A percentile compares a stretch with the other conserved stretches of the same genome.
Conservation (phyloP, 2,329 filamentous ascomycete genomes). For the Ceratocystis harringtonii region DNA sequence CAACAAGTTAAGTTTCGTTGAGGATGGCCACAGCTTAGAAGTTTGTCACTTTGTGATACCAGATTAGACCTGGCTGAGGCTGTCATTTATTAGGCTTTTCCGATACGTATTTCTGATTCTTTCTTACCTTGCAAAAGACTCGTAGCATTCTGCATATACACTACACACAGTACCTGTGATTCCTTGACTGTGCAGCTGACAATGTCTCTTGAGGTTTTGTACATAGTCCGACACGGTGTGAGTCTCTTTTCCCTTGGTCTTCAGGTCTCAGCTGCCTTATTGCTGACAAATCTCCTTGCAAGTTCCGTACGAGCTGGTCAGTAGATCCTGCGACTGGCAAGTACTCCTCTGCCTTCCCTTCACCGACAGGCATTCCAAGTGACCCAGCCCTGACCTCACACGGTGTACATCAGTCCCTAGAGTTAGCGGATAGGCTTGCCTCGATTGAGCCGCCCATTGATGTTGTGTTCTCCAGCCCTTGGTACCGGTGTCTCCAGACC, state of each 20-base stretch:
- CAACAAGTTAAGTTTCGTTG: not conserved
- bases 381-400: slow-evolving; percentile 80
- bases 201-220: slow-evolving; percentile 58
- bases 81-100: not conserved
- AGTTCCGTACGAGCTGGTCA: slow-evolving; percentile 86
- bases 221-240: slow-evolving; percentile 62
- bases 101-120: not conserved
- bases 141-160: not conserved
- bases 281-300: slow-evolving; percentile 15
- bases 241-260: slow-evolving; percentile 22
- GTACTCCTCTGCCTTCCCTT: slow-evolving; percentile 58
- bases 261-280: slow-evolving; percentile 4
- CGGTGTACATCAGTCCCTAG: slow-evolving; percentile 66
- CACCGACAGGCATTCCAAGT: slow-evolving; percentile 74
- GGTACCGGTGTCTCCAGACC: slow-evolving; percentile 78
- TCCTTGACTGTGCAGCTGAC: slow-evolving; percentile 5
- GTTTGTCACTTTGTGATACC: not conserved
- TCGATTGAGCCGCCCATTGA: slow-evolving; percentile 52
- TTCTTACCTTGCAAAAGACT: not conserved
- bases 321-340: slow-evolving; percentile 67
- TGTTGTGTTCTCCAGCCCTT: slow-evolving; percentile 68
- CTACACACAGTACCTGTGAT: not conserved
- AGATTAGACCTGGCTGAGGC: not conserved
- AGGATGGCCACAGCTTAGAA: not conserved
- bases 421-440: slow-evolving; percentile 54